Evolutionary conservation across 1,139 yeast species (phyloP).

Genomic region (Kodamaea sp.): DNA sequence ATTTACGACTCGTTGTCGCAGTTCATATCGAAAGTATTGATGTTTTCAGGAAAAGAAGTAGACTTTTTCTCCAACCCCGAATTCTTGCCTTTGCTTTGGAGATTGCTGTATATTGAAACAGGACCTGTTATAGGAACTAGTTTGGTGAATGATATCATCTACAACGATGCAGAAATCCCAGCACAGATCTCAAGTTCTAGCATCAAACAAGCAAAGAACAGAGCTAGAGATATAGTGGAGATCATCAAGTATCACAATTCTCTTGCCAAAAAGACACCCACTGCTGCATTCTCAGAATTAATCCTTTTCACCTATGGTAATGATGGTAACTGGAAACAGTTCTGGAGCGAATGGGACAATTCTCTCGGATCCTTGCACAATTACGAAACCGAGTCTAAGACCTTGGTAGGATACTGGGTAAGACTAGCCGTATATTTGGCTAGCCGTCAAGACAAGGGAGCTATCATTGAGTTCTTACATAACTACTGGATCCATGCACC

Average conservation of each 20-base stretch:
- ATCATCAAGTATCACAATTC: conserved; percentile 25
- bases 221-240: conserved; percentile 33
- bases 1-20: conserved; percentile 26
- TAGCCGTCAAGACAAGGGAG: conserved; percentile 26
- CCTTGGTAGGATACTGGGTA: conserved; percentile 30
- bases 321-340: conserved; percentile 38
- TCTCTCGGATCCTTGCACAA: conserved; percentile 17
- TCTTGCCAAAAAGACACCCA: conserved; percentile 11
- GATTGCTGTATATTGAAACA: conserved; percentile 23
- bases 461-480: conserved; percentile 33
- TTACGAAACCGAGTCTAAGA: conserved; percentile 8
- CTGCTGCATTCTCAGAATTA: conserved; percentile 30
- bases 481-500: conserved; percentile 31
- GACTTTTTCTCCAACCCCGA: conserved; percentile 28
- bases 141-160: conserved; percentile 27
- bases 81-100: conserved; percentile 40
- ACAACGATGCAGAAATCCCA: conserved; percentile 16
- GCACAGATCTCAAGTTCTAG: conserved; percentile 7
- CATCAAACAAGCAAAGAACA: conserved; percentile 25
- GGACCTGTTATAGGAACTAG: conserved; percentile 26
- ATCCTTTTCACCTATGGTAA: conserved; percentile 42
- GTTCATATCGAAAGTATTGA: conserved; percentile 28
- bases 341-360: conserved; percentile 45
- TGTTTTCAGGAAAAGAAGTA: conserved; percentile 25
- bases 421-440: conserved; percentile 38